Evolutionary conservation across 2,329 filamentous ascomycete genomes (phyloP).

Genomic region (Trichoderma oligosporum): DNA sequence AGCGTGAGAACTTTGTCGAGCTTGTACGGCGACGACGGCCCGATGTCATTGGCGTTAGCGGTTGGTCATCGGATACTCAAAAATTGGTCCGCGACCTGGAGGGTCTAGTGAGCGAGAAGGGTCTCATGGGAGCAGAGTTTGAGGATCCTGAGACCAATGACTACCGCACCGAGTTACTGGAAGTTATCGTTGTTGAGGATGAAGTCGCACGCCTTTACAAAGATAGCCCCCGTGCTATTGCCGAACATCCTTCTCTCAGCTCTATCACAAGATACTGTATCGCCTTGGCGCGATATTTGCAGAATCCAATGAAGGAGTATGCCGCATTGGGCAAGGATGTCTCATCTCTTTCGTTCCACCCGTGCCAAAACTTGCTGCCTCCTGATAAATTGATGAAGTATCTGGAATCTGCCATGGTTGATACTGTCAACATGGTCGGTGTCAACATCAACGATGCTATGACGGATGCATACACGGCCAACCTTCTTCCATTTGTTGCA

Average conservation of each 20-base stretch:
- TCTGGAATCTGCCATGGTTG: constrained; percentile 94
- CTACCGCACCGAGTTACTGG: constrained; percentile 72
- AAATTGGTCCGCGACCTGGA: constrained; percentile 79
- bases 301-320: constrained; percentile 95
- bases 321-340: constrained; percentile 87
- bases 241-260: constrained; percentile 76
- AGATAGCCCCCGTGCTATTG: constrained; percentile 72
- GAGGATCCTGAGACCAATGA: constrained; percentile 74
- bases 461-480: constrained; percentile 74
- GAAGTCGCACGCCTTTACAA: constrained; percentile 97
- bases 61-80: constrained; percentile 82
- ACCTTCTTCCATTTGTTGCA: constrained; percentile 84
- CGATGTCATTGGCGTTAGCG: constrained; percentile 85
- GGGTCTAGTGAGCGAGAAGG: constrained; percentile 71
- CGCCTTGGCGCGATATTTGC: constrained; percentile 83
- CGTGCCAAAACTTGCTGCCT: constrained; percentile 82
- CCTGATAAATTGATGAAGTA: constrained; percentile 82
- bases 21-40: constrained; percentile 75
- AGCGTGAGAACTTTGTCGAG: constrained; percentile 68
- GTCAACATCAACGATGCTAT: constrained; percentile 94
- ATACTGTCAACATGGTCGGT: constrained; percentile 95
- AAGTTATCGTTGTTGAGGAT: constrained; percentile 90
- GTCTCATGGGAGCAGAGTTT: constrained; percentile 75
- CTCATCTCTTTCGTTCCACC: constrained; percentile 79
- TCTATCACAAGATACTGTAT: constrained; percentile 85